Conservation (phyloP, 1,139 yeast species). For the Blastobotrys arbuscula region DNA sequence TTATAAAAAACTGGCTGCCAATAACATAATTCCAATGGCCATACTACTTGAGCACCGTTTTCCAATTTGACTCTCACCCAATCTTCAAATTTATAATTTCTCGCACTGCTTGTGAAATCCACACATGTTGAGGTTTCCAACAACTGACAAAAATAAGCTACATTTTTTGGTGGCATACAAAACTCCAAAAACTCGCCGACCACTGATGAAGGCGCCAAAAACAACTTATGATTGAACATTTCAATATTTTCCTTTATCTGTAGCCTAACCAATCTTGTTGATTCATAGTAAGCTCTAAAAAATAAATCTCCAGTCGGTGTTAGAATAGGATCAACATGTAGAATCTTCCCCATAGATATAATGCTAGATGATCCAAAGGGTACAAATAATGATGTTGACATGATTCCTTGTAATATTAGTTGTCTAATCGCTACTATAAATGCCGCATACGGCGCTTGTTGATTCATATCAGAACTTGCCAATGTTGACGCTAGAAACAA, state of each 20-base stretch:
- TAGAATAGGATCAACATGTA: constrained; percentile 30
- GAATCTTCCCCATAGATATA: constrained; percentile 21
- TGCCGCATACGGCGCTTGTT: constrained; percentile 42
- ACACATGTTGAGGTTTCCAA: constrained; percentile 53
- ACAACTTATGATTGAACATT: constrained; percentile 42
- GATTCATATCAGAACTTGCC: constrained; percentile 28
- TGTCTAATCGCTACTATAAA: constrained; percentile 58
- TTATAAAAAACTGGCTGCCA: constrained; percentile 8
- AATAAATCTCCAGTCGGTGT: constrained; percentile 36
- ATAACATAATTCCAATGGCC: constrained; percentile 20
- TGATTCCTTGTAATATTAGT: constrained; percentile 43
- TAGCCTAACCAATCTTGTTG: constrained; percentile 14
- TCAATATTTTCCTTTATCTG: constrained; percentile 17
- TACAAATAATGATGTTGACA: constrained; percentile 48
- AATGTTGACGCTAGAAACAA: constrained; percentile 34
- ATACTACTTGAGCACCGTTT: constrained; percentile 15
- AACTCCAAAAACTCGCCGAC: constrained; percentile 55
- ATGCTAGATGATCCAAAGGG: constrained; percentile 24
- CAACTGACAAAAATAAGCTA: constrained; percentile 42
- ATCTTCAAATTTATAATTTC: constrained; percentile 18
- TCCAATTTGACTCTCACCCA: constrained; percentile 20
- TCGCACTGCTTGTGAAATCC: constrained; percentile 29
- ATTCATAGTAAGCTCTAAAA: constrained; percentile 23
- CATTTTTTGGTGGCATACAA: constrained; percentile 48
- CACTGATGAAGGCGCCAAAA: constrained; percentile 71